These are phyloP conservation scores for Geotrichum candidum DNA, from an alignment of 1,139 yeast species.

Conservation along the genomic window DNA sequence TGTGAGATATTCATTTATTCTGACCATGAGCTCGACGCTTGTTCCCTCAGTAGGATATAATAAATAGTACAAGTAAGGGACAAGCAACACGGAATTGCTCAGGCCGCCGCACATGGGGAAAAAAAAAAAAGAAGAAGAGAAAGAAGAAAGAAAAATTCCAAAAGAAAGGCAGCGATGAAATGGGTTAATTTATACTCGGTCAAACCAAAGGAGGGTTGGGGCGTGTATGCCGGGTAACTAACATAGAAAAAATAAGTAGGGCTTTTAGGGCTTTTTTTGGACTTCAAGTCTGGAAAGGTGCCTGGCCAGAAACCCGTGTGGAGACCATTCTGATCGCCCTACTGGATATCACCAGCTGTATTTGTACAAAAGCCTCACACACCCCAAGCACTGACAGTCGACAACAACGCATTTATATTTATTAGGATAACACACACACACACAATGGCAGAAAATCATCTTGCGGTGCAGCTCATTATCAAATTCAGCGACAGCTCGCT, in stretches of 20 bases:
- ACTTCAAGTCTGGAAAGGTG: neutral
- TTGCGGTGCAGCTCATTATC: constrained; percentile 37
- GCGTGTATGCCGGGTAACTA: neutral
- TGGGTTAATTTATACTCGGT: neutral
- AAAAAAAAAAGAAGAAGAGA: constrained; percentile 20
- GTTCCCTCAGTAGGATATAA: constrained; percentile 35
- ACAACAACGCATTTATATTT: neutral
- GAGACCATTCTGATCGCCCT: neutral
- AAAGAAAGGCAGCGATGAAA: neutral
- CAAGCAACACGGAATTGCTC: constrained; percentile 66
- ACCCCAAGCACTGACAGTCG: neutral
- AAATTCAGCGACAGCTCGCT: constrained; percentile 47
- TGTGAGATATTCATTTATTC: constrained; percentile 41
- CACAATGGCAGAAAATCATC: neutral
- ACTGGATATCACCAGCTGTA: neutral
- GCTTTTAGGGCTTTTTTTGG: neutral
- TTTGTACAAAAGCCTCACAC: neutral
- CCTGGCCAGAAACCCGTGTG: neutral
- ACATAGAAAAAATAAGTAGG: neutral
- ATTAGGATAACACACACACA: no score
- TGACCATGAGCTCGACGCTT: constrained; percentile 68
- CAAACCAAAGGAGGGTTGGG: neutral
- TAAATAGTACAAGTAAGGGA: constrained; percentile 30
- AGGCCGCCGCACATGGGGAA: constrained; percentile 60
- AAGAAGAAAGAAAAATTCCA: neutral